Evolutionary conservation across 768 basidiomycete genomes (phyloP).

Genomic region (Fomitopsis pulvina): DNA sequence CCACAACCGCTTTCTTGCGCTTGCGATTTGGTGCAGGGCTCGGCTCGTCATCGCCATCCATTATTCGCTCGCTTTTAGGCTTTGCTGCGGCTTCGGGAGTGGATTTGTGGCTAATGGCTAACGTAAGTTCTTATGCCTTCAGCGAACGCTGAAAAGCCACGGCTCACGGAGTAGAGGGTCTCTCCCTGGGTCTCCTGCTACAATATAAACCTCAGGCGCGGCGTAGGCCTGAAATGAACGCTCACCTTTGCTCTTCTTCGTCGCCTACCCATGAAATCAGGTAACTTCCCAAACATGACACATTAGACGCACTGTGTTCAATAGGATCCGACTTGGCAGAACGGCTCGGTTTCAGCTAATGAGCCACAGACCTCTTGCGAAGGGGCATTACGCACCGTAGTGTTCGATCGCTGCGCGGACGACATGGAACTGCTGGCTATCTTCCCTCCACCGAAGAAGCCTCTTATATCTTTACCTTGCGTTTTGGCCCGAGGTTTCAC

Average conservation of each 20-base stretch:
- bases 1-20: slow-evolving; percentile 20
- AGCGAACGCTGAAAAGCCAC: too few relatives aligned
- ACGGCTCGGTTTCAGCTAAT: slow-evolving; percentile 1
- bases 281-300: neutral
- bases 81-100: slow-evolving; percentile 9
- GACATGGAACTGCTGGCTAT: neutral
- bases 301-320: slow-evolving; percentile 14
- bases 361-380: too few relatives aligned
- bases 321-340: slow-evolving; percentile 10
- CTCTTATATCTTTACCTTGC: slow-evolving; percentile 20
- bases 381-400: neutral
- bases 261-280: slow-evolving; percentile 10
- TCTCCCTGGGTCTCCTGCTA: too few relatives aligned
- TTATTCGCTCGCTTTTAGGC: slow-evolving; percentile 16
- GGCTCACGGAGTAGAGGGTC: too few relatives aligned
- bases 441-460: slow-evolving; percentile 17
- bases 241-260: slow-evolving; percentile 13
- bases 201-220: too few relatives aligned
- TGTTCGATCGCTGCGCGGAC: neutral
- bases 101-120: too few relatives aligned
- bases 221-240: too few relatives aligned
- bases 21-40: slow-evolving; percentile 10
- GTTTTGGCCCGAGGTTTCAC: slow-evolving; percentile 14
- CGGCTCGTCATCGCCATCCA: slow-evolving; percentile 15
- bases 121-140: too few relatives aligned